Evolutionary conservation across 169 alveolate genomes (phyloP).

Genomic region (Plasmodium berghei): DNA sequence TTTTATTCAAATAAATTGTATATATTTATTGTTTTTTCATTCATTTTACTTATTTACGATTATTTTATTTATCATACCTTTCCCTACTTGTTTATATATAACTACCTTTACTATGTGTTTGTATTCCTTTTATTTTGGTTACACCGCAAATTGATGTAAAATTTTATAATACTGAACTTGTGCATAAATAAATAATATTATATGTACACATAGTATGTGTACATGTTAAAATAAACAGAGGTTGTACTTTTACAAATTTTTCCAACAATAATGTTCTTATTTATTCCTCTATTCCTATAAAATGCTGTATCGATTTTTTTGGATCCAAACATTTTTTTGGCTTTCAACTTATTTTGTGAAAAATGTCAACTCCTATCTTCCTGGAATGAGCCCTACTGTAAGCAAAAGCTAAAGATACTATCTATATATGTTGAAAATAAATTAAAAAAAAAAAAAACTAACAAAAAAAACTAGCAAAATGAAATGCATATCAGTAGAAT

Average conservation of each 20-base stretch:
- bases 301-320: constrained; percentile 16
- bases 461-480: too few relatives aligned
- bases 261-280: neutral
- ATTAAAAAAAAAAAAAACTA: neutral
- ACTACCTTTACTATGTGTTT: too few relatives aligned
- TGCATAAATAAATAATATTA: too few relatives aligned
- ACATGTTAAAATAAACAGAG: neutral
- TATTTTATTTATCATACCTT: too few relatives aligned
- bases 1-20: too few relatives aligned
- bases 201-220: neutral
- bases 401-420: neutral
- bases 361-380: constrained; percentile 50
- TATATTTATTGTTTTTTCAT: too few relatives aligned
- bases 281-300: neutral
- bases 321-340: neutral
- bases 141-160: too few relatives aligned
- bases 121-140: too few relatives aligned
- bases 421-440: neutral
- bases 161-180: too few relatives aligned
- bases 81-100: too few relatives aligned
- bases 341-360: constrained; percentile 6
- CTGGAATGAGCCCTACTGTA: constrained; percentile 76
- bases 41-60: too few relatives aligned
- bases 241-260: neutral
- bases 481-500: too few relatives aligned